phyloP scores from a whole-genome alignment of 306 rosid species.

The Canavalia ensiformis region DNA sequence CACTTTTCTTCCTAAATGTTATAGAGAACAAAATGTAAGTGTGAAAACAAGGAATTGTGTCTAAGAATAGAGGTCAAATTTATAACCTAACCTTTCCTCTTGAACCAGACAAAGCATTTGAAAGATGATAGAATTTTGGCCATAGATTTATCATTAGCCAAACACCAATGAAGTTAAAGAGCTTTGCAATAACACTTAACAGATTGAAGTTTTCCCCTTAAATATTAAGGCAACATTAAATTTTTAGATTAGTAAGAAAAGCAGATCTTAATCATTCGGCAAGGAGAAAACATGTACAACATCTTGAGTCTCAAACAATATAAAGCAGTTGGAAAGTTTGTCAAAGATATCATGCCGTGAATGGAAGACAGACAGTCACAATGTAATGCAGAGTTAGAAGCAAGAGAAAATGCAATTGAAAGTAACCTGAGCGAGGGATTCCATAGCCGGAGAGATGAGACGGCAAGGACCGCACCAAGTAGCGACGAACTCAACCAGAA shows the following conservation, averaged over 20 bases:
- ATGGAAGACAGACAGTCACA: too few species aligned
- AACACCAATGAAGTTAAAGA: neutral
- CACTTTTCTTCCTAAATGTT: neutral
- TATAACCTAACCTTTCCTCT: neutral
- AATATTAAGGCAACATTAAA: too few species aligned
- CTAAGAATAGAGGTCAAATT: neutral
- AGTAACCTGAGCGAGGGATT: slow-evolving; percentile 75
- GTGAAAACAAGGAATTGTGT: neutral
- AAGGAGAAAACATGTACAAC: too few species aligned
- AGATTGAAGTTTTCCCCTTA: too few species aligned
- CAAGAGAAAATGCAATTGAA: neutral
- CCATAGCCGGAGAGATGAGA: slow-evolving; percentile 74
- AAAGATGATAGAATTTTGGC: neutral
- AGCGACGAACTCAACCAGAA: slow-evolving; percentile 91
- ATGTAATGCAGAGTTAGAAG: neutral
- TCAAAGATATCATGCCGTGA: too few species aligned
- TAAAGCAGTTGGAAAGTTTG: too few species aligned
- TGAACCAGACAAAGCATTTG: slow-evolving; percentile 5
- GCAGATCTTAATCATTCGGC: too few species aligned
- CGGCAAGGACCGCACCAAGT: slow-evolving; percentile 97
- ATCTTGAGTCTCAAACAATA: too few species aligned
- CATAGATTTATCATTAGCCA: neutral
- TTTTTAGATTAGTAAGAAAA: too few species aligned
- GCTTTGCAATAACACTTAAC: too few species aligned
- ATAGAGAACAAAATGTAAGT: neutral